Conservation (phyloP, 495 filamentous ascomycete species). For the Aspergillus nanangensis region DNA sequence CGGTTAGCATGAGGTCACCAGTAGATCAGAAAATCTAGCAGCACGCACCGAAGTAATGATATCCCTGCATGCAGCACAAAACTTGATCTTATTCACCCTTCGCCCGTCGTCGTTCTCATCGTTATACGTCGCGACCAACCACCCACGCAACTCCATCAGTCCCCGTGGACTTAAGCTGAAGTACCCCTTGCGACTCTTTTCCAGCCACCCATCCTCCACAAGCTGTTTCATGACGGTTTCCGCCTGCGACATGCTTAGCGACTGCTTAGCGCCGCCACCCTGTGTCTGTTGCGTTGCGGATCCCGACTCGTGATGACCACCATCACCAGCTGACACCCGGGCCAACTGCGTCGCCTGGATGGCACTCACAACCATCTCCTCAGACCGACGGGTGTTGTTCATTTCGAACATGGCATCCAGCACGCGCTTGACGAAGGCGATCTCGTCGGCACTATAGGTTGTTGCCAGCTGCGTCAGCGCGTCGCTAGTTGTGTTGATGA, state of each 20-base stretch:
- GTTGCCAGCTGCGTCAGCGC: constrained; percentile 84
- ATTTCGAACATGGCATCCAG: constrained; percentile 91
- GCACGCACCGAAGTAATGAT: constrained; percentile 70
- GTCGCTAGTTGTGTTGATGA: constrained; percentile 89
- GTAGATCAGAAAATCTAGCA: neutral
- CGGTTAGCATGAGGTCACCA: neutral
- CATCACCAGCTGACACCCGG: constrained; percentile 23
- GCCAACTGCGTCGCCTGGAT: constrained; percentile 63
- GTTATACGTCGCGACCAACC: constrained; percentile 84
- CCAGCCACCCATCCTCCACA: constrained; percentile 80
- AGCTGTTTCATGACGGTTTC: constrained; percentile 65
- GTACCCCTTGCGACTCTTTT: constrained; percentile 62
- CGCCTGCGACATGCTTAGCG: constrained; percentile 71
- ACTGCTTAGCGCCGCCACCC: constrained; percentile 39
- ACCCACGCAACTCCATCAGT: constrained; percentile 78
- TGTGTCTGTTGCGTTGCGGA: constrained; percentile 31
- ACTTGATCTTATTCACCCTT: constrained; percentile 62
- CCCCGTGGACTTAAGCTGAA: constrained; percentile 72
- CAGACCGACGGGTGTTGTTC: constrained; percentile 68
- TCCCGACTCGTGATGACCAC: constrained; percentile 31
- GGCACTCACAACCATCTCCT: constrained; percentile 73
- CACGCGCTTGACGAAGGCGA: constrained; percentile 80
- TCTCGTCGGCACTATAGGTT: constrained; percentile 73
- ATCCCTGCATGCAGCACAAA: constrained; percentile 85
- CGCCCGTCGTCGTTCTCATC: constrained; percentile 50